Base-by-base conservation (phyloP, 176 grass and related monocot species). In the Ananas comosus region DNA sequence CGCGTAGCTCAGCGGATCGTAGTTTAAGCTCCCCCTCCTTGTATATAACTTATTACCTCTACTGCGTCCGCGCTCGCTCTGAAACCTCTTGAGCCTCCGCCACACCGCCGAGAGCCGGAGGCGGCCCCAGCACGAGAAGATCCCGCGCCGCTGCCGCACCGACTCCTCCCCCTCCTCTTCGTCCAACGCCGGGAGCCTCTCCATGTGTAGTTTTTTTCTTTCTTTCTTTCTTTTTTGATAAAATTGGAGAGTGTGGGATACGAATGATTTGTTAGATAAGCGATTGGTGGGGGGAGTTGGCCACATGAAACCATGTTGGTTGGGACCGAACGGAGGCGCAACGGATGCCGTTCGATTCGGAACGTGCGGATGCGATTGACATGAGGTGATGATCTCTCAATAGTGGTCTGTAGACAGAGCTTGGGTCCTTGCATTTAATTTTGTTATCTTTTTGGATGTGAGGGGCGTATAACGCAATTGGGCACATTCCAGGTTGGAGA, bases 1-100 rank as follows among this genome's bases (percentile, higher is more conserved):
- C 6, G 74, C 25, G 51, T 76, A 76, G 51, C 74, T 76, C 12
- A 68, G 51, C 14, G 74, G 74, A 18, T 76, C 74, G n/a, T 76
- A 76, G n/a, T 24, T 68, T 51, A 68, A 76, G 11, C 64, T 68
- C n/a, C 74, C 74, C 7, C 18, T 65, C 23, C 12, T 51, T 1
- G 5, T 49, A 51, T 59, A 59, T 1, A 67, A n/a, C 50, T 42
- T 66, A 12, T 12, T 50, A 8, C 72, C 48, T 4, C 48, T 48
- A 4, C 64, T 10, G 6, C 65, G 51, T 9, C 49, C 10, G 2
- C 59, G 1, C 17, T n/a, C 17, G 33, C 18, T 61, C 10, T 22
- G 56, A 61, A 9, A 22, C 14, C 50, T 12, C 4, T 1, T 19
- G 3, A 68, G 27, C 23, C 33, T 67, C 9, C 74, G 14, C 51